Evolutionary conservation across 305 asterid species (phyloP).

Genomic region (Fraxinus albicans): DNA sequence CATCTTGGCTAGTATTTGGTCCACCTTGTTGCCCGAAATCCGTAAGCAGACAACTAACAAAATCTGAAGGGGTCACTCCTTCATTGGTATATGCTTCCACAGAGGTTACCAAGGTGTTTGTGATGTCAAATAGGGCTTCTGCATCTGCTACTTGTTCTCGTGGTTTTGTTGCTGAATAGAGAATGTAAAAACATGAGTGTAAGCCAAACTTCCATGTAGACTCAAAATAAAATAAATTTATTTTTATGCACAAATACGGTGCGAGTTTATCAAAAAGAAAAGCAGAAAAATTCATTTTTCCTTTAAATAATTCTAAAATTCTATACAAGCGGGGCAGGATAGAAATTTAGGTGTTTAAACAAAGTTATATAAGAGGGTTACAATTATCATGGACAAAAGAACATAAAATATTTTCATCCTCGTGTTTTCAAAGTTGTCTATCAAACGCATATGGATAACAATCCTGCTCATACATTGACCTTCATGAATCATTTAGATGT

Average conservation of each 20-base stretch:
- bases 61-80: slow-evolving; percentile 41
- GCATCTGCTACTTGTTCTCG: slow-evolving; percentile 70
- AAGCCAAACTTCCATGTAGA: background rate
- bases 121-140: slow-evolving; percentile 45
- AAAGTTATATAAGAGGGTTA: too few species aligned
- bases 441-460: too few species aligned
- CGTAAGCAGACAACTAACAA: slow-evolving; percentile 39
- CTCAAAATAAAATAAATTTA: background rate
- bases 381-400: too few species aligned
- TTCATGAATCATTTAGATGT: too few species aligned
- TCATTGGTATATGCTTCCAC: slow-evolving; percentile 36
- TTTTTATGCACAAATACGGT: background rate
- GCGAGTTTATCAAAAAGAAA: background rate
- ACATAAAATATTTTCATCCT: too few species aligned
- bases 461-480: too few species aligned
- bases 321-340: too few species aligned
- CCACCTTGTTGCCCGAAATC: slow-evolving; percentile 25
- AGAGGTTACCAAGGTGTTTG: slow-evolving; percentile 38
- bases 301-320: background rate
- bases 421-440: too few species aligned
- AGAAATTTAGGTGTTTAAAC: too few species aligned
- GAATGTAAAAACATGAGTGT: background rate
- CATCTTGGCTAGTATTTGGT: background rate
- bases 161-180: slow-evolving; percentile 45
- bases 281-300: background rate